Evolutionary conservation across 148 eudicot genomes (phyloP).

Genomic region (Fagopyrum tataricum): DNA sequence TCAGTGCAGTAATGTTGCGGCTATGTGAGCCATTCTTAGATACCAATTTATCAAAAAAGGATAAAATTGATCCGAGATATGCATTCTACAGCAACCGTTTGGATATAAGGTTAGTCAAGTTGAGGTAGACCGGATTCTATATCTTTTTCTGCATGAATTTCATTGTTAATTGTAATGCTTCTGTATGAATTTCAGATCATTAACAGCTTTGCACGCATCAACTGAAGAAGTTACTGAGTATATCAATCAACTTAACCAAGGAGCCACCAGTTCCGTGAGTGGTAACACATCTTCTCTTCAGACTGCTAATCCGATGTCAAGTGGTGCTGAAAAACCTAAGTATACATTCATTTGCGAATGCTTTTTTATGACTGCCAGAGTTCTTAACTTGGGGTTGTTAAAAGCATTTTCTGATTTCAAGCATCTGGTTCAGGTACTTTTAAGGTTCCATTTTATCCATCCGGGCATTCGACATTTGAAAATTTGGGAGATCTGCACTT

Average conservation of each 20-base stretch:
- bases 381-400: conserved; percentile 78
- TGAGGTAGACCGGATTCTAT: neutral
- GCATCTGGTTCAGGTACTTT: conserved; percentile 86
- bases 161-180: neutral
- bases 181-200: conserved; percentile 37
- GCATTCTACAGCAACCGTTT: conserved; percentile 64
- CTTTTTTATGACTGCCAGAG: conserved; percentile 99
- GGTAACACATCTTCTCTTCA: conserved; percentile 28
- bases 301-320: conserved; percentile 30
- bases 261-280: conserved; percentile 56
- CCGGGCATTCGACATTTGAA: neutral
- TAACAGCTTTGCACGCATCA: conserved; percentile 95
- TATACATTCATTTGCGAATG: conserved; percentile 90
- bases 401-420: conserved; percentile 95
- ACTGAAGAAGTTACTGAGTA: conserved; percentile 87
- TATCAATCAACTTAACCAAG: conserved; percentile 38
- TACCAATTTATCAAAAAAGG: conserved; percentile 67
- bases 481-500: neutral
- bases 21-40: conserved; percentile 94
- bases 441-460: neutral
- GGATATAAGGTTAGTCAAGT: conserved; percentile 54
- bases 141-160: conserved; percentile 3
- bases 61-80: conserved; percentile 79
- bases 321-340: conserved; percentile 36
- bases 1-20: conserved; percentile 90